These are phyloP conservation scores for Geranium rotundifolium DNA, from an alignment of 345 rosid species.

Conservation along the genomic window DNA sequence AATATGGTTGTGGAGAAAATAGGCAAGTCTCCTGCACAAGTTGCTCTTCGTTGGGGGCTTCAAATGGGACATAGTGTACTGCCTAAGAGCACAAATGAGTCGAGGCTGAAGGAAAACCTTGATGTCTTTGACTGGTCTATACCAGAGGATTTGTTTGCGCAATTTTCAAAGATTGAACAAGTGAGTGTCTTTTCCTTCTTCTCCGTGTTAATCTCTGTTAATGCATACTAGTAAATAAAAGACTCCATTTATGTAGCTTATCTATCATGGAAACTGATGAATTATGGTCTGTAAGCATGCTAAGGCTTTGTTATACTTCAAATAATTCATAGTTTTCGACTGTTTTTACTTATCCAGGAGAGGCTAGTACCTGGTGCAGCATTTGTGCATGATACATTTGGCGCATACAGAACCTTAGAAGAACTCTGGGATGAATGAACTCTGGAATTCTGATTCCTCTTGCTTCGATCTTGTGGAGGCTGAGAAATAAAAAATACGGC, in stretches of 20 bases:
- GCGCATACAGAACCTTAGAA: constrained; percentile 49
- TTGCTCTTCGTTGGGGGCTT: constrained; percentile 80
- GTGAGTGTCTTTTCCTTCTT: too few relatives aligned
- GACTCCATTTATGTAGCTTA: too few relatives aligned
- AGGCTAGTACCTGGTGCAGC: constrained; percentile 42
- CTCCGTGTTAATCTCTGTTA: too few relatives aligned
- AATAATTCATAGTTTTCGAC: too few relatives aligned
- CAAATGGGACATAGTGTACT: constrained; percentile 79
- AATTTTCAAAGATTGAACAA: constrained; percentile 55
- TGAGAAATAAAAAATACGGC: too few relatives aligned
- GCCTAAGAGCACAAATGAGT: constrained; percentile 66
- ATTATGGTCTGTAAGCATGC: too few relatives aligned
- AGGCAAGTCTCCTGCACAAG: constrained; percentile 75
- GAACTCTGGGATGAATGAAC: constrained; percentile 85
- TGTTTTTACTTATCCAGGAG: constrained; percentile 28
- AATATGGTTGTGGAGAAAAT: constrained; percentile 45
- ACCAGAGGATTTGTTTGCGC: constrained; percentile 51
- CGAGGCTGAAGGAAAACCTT: constrained; percentile 61
- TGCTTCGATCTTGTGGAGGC: too few relatives aligned
- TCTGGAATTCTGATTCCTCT: constrained; percentile 14
- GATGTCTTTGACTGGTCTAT: constrained; percentile 65
- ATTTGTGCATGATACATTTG: constrained; percentile 43
- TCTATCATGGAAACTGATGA: too few relatives aligned
- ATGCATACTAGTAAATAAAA: too few relatives aligned
- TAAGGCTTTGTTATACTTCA: too few relatives aligned